These are phyloP conservation scores for Zalerion maritima DNA, from an alignment of 495 filamentous ascomycete genomes.

Conservation along the genomic window DNA sequence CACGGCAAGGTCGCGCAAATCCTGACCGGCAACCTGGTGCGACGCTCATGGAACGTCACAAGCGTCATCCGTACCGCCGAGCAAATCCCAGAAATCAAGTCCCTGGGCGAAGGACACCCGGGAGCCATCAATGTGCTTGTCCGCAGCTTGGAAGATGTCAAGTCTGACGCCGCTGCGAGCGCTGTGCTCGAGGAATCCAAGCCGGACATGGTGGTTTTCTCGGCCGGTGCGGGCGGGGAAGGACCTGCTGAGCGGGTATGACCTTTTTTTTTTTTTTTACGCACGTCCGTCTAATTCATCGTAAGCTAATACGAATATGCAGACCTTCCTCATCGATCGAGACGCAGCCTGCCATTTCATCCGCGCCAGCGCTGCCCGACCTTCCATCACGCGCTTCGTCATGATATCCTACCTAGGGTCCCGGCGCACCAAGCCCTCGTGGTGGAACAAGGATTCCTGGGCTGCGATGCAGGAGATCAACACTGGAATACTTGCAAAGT, in stretches of 20 bases:
- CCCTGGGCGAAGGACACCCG: conserved; percentile 35
- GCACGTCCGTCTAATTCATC: conserved; percentile 16
- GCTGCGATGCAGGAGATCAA: conserved; percentile 33
- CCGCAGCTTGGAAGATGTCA: conserved; percentile 55
- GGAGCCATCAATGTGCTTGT: conserved; percentile 45
- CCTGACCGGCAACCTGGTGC: conserved; percentile 62
- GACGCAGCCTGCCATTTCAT: conserved; percentile 61
- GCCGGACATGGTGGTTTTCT: conserved; percentile 65
- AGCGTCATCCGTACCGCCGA: conserved; percentile 59
- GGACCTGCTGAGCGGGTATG: conserved; percentile 43
- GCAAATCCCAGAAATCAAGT: conserved; percentile 48
- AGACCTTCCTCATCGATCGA: conserved; percentile 42
- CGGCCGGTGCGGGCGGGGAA: conserved; percentile 72
- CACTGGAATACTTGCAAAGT: conserved; percentile 40
- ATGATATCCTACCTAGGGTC: conserved; percentile 54
- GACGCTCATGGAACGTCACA: conserved; percentile 58
- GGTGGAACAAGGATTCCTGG: conserved; percentile 54
- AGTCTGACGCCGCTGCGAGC: conserved; percentile 44
- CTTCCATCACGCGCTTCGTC: conserved; percentile 55
- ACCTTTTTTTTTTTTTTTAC: conserved; percentile 14
- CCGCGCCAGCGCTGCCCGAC: conserved; percentile 40
- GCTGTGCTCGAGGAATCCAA: conserved; percentile 42
- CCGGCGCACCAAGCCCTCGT: conserved; percentile 42
- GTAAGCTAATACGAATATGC: no score
- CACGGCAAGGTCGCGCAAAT: conserved; percentile 66